These are phyloP conservation scores for Vigna radiata DNA, from an alignment of 306 rosid species.

Conservation along the genomic window DNA sequence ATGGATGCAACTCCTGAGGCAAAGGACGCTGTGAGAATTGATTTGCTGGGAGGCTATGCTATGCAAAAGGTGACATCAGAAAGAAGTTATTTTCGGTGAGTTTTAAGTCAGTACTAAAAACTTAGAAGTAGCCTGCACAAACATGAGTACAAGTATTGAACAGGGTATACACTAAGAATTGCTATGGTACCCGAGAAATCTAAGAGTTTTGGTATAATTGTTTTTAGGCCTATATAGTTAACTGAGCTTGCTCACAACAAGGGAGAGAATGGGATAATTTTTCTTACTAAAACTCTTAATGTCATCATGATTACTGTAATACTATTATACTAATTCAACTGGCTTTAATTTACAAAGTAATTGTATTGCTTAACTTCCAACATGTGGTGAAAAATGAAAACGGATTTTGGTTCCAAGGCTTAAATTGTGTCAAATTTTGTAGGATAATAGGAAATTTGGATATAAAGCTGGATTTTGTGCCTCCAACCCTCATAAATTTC, in stretches of 20 bases:
- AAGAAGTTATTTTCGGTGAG: conserved; percentile 95
- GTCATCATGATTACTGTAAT: not conserved
- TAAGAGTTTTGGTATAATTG: not conserved
- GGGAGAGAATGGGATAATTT: no score
- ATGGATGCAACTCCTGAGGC: conserved; percentile 68
- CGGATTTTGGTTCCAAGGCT: conserved; percentile 2
- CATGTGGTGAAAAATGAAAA: conserved; percentile 20
- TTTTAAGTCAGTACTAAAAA: conserved; percentile 20
- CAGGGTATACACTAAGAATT: not conserved
- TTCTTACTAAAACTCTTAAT: not conserved
- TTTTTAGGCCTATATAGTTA: not conserved
- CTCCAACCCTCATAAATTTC: conserved; percentile 89
- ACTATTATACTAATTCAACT: conserved; percentile 4
- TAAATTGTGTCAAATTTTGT: conserved; percentile 43
- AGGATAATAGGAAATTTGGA: conserved; percentile 94
- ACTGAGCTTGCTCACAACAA: not conserved
- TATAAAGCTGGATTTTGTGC: conserved; percentile 85
- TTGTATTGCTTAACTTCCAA: not conserved
- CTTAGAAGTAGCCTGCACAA: not conserved
- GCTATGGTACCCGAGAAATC: not conserved
- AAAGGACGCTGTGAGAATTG: conserved; percentile 75
- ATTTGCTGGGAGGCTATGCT: conserved; percentile 90
- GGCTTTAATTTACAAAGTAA: conserved; percentile 14
- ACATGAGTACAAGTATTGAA: not conserved
- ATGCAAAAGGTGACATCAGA: conserved; percentile 86